Conservation (phyloP, 345 rosid species). For the Cardiospermum halicacabum region DNA sequence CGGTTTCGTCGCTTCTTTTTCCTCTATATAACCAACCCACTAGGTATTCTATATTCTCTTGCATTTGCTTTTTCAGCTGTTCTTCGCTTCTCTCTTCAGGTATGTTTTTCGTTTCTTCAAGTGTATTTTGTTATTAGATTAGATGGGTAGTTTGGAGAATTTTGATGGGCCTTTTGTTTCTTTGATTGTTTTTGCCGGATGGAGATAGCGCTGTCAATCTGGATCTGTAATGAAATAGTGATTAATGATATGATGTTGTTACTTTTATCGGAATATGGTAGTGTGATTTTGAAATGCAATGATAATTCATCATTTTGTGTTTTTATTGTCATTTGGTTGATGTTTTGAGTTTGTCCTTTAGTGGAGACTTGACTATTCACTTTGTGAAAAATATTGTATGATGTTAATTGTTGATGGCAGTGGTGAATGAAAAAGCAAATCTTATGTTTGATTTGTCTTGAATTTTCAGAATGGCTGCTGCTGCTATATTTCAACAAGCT, state of each 20-base stretch:
- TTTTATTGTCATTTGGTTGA: slow-evolving; percentile 3
- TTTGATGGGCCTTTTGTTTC: not conserved
- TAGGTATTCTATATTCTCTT: not conserved
- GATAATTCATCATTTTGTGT: not conserved
- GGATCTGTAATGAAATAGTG: not conserved
- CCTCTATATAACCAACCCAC: slow-evolving; percentile 20
- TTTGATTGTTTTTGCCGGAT: not conserved
- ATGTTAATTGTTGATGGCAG: not conserved
- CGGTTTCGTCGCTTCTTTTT: slow-evolving; percentile 27
- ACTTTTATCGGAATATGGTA: not conserved
- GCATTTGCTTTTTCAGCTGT: slow-evolving; percentile 2
- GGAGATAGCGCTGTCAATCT: not conserved
- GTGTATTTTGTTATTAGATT: not conserved
- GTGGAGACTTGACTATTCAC: no score
- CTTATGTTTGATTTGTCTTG: not conserved
- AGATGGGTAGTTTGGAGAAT: not conserved
- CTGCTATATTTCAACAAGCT: slow-evolving; percentile 53
- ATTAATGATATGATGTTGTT: no score
- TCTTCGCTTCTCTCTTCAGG: slow-evolving; percentile 14
- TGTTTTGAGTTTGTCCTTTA: not conserved
- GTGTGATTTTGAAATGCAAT: not conserved
- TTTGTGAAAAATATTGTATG: not conserved
- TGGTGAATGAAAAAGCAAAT: not conserved
- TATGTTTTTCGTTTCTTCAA: slow-evolving; percentile 1
- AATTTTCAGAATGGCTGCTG: slow-evolving; percentile 61